Base-by-base conservation (phyloP, 202 grass and related monocot genomes). In the Musa balbisiana region DNA sequence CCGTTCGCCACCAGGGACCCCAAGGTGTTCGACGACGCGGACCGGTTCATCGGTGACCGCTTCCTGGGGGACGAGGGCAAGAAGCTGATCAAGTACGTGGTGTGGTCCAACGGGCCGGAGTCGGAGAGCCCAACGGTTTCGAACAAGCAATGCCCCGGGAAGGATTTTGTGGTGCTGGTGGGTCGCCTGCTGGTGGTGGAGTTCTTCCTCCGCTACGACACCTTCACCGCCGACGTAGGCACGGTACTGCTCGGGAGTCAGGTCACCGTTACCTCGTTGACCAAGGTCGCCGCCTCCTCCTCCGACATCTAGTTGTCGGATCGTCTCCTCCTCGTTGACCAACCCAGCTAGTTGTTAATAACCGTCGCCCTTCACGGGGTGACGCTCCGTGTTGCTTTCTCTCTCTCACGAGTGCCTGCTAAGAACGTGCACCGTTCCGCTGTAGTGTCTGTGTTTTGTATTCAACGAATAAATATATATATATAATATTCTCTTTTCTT, bases 61-160 rank as follows among this genome's bases (percentile, higher is more conserved):
- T 96, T 96, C 78, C 60, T 96, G 50, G 89, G 90, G 23, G 75
- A 89, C 10, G 22, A 67, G 13, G 90, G 93, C 2, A 68, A 78
- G 53, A 87, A 96, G 80, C 90, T 96, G 73, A 55, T 96, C 56
- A 50, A 84, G 78, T 96, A 92, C 71, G 87, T 97, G 59, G 89
- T 88, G 73, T 97, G 93, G 92, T 92, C 92, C 33, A 96, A 96
- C 51, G 92, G 92, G 2, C 67, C 73, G 21, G 92, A 96, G 84
- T 92, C 90, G 2, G 85, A 90, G 63, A 79, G 12, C 71, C 80
- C 93, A 9, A 78, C 72, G 22, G 73, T 91, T 2, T 63, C 10
- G 62, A 89, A 92, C 80, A 97, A 97, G 85, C 90, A 92, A 72
- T 97, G 93, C 75, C 83, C 93, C 10, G 90, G 90, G 11, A 96